These are phyloP conservation scores for Sordaria brevicollis DNA, from an alignment of 495 filamentous ascomycete species.

Conservation along the genomic window DNA sequence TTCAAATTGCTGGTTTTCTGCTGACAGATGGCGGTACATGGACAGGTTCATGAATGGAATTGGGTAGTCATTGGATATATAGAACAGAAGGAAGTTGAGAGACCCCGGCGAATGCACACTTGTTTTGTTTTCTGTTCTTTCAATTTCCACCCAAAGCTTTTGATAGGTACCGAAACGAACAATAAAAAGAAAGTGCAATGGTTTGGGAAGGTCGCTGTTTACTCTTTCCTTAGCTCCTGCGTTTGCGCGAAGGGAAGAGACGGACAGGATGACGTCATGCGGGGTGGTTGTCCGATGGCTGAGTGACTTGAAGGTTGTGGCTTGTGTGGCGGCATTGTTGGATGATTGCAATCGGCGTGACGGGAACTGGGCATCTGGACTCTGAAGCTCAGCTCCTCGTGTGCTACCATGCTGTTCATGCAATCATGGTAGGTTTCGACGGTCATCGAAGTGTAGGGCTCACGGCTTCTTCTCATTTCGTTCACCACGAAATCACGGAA, in stretches of 20 bases:
- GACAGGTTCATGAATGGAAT: not conserved
- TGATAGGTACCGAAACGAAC: not conserved
- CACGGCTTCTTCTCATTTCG: too few species aligned
- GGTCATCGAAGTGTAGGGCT: too few species aligned
- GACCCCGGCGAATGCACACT: not conserved
- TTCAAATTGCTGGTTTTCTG: not conserved
- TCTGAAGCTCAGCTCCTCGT: too few species aligned
- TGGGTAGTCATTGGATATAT: not conserved
- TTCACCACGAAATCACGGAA: too few species aligned
- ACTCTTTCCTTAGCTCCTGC: not conserved
- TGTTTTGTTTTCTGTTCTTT: not conserved
- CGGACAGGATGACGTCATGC: not conserved
- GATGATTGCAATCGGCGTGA: too few species aligned
- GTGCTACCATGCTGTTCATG: too few species aligned
- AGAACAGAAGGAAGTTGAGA: not conserved
- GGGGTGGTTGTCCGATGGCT: not conserved
- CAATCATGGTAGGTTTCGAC: too few species aligned
- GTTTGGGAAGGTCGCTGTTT: not conserved
- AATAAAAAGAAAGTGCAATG: not conserved
- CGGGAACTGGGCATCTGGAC: too few species aligned
- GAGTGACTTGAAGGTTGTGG: too few species aligned
- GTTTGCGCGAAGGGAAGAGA: not conserved
- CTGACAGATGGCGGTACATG: not conserved
- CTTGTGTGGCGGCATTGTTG: not conserved
- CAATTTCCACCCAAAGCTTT: not conserved